Conservation (phyloP, 345 rosid genomes). For the Murraya koenigii region DNA sequence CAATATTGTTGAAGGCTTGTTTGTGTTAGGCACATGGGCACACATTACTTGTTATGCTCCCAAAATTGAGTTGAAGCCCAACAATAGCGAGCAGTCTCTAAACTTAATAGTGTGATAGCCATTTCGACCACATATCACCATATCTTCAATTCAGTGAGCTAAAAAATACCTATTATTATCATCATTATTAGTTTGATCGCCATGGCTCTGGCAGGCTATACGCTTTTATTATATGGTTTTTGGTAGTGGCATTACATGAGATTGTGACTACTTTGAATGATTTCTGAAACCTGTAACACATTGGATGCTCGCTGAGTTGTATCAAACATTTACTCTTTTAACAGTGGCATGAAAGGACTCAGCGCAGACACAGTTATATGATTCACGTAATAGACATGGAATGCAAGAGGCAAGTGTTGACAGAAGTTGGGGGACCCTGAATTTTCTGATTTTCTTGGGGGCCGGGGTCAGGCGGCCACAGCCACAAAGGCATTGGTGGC, state of each 20-base stretch:
- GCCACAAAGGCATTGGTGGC: not conserved
- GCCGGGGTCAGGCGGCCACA: not conserved
- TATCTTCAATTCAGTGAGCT: conserved; percentile 5
- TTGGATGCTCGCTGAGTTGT: conserved; percentile 42
- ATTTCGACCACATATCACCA: not conserved
- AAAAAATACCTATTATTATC: not conserved
- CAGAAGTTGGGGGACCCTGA: conserved; percentile 20
- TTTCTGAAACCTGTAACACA: conserved; percentile 1
- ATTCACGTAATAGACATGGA: conserved; percentile 53
- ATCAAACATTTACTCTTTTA: conserved; percentile 12
- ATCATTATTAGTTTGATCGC: not conserved
- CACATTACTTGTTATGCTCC: not conserved
- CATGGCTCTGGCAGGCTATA: not conserved
- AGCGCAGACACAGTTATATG: conserved; percentile 21
- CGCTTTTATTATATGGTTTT: not conserved
- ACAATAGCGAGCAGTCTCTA: not conserved
- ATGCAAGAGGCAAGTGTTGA: conserved; percentile 14
- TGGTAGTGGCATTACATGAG: conserved; percentile 28
- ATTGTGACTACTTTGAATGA: conserved; percentile 14
- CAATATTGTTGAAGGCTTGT: not conserved
- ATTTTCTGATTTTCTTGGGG: not conserved
- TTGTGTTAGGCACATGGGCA: not conserved
- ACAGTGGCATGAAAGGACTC: conserved; percentile 16
- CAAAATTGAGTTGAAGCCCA: not conserved
- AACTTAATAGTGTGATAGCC: not conserved